Base-by-base conservation (phyloP, 805 yeast genomes). In the Candida ipomoeae region DNA sequence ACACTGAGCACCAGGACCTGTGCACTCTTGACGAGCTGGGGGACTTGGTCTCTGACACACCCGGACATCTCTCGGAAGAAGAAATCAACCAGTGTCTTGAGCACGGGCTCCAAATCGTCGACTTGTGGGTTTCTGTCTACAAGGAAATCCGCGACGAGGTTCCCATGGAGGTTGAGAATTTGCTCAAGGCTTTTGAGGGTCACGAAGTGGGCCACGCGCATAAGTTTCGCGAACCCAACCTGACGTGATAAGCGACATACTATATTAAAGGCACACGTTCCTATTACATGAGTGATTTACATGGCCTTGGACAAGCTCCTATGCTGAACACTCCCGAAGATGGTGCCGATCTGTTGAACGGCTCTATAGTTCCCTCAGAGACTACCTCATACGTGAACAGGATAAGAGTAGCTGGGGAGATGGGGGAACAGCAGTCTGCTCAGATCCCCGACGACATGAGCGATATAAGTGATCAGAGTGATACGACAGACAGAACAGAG, bases 61-160 rank as follows among this genome's bases (percentile, higher is more conserved):
- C 23, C 1, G 21, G 31, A 11, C 10, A 13, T 4, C 35, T 18
- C 5, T 6, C 40, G 8, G 29, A 21, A 13, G 31, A 26, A 10
- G 32, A 44, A 17, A 6, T 29, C 17, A 10, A 11, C 7, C 32
- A 26, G 14, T 29, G 31, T 20, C 34, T 36, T 3, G 15, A 42
- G 8, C 18, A 15, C 37, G 41, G 49, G 36, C 14, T 3, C 11
- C 43, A 41, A n/a, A 15, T 50, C 14, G 49, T 39, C 3, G 26
- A 31, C 14, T 23, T 51, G 33, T 53, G 56, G 56, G 21, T 20
- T 11, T 26, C 32, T 14, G 47, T 29, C 3, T 53, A 46, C 50
- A 15, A 31, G 15, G 52, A 51, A 13, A 17, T 14, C 15, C 47
- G 49, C 29, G 48, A 42, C 31, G 41, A 33, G 13, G 29, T 53